Evolutionary conservation across 164 flowering plant species (phyloP).

Genomic region (Echeveria elegans): DNA sequence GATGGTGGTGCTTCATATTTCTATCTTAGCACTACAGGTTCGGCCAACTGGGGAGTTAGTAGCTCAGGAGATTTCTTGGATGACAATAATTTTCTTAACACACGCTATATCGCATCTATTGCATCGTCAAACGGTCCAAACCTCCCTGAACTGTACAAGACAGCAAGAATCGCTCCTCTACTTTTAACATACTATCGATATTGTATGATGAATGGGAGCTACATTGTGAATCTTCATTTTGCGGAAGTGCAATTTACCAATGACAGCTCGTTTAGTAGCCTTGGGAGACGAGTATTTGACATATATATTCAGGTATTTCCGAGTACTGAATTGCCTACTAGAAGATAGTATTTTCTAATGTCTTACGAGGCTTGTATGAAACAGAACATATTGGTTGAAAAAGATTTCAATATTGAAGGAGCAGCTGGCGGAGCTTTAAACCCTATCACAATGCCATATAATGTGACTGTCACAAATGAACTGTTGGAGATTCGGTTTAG

Average conservation of each 20-base stretch:
- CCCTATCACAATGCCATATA: constrained; percentile 17
- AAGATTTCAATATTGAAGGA: constrained; percentile 44
- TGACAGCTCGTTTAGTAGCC: constrained; percentile 38
- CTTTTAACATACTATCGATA: constrained; percentile 48
- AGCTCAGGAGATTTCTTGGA: constrained; percentile 79
- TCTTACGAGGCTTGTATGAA: background rate
- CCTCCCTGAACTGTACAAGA: constrained; percentile 36
- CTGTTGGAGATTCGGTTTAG: constrained; percentile 36
- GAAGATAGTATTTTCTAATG: background rate
- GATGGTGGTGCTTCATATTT: constrained; percentile 39
- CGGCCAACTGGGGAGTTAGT: constrained; percentile 53
- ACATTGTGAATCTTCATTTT: constrained; percentile 54
- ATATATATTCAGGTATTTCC: constrained; percentile 51
- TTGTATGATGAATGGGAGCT: constrained; percentile 49
- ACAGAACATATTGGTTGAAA: constrained; percentile 31
- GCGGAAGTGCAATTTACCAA: constrained; percentile 59
- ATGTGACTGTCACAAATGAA: constrained; percentile 27
- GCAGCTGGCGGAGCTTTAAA: constrained; percentile 30
- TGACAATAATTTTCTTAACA: constrained; percentile 26
- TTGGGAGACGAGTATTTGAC: constrained; percentile 72
- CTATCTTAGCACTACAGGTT: constrained; percentile 14
- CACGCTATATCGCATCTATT: constrained; percentile 17
- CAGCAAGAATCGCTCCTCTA: constrained; percentile 55
- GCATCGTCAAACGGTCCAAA: constrained; percentile 19
- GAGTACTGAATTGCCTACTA: background rate